Conservation (phyloP, 2,329 filamentous ascomycete species). For the Fragosphaeria purpurea region DNA sequence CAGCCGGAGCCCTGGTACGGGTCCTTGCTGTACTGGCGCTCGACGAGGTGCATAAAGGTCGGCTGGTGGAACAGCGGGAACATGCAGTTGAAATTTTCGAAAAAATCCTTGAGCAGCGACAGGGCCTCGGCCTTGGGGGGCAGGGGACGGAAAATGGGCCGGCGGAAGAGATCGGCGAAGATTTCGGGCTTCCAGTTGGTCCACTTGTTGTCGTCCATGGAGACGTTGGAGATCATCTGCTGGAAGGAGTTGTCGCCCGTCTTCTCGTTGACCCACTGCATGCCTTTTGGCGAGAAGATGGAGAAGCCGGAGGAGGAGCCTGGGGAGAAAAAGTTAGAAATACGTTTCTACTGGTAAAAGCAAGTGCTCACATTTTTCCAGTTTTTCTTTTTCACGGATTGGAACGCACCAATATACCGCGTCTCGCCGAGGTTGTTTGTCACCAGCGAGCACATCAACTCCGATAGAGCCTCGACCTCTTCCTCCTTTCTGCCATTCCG, state of each 20-base stretch:
- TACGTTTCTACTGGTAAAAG: no score
- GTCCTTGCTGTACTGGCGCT: constrained; percentile 84
- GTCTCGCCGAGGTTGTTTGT: constrained; percentile 94
- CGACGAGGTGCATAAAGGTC: constrained; percentile 95
- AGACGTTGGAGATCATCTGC: constrained; percentile 86
- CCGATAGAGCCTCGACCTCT: constrained; percentile 79
- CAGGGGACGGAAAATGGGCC: constrained; percentile 71
- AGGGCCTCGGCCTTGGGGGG: constrained; percentile 81
- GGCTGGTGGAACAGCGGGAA: constrained; percentile 96
- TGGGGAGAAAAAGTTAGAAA: constrained; percentile 22
- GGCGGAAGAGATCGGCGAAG: constrained; percentile 82
- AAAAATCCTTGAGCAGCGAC: constrained; percentile 84
- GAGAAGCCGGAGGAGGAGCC: constrained; percentile 96
- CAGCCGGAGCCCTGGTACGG: constrained; percentile 93
- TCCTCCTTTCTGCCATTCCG: constrained; percentile 44
- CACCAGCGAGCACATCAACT: constrained; percentile 98
- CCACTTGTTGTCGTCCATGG: constrained; percentile 89
- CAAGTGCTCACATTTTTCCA: no score
- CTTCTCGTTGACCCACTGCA: constrained; percentile 97
- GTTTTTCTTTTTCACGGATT: neutral
- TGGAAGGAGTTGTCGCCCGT: constrained; percentile 94
- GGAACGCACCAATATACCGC: constrained; percentile 71
- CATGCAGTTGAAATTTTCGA: constrained; percentile 98
- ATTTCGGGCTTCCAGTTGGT: constrained; percentile 98
- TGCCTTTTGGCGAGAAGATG: constrained; percentile 96